Conservation (phyloP, 177 flowering plant species). For the Vitis hybrid region DNA sequence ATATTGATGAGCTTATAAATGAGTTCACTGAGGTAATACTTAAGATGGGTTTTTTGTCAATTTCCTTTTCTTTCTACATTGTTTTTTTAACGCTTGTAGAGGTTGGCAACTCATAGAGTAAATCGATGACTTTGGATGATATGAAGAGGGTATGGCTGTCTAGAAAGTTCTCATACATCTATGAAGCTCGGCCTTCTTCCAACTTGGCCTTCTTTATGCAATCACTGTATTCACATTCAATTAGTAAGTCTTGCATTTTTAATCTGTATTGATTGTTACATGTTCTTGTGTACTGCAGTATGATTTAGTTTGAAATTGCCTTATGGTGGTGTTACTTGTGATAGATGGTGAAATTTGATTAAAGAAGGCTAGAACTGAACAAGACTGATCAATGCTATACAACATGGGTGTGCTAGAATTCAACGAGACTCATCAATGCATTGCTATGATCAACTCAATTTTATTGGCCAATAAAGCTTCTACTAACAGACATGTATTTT, state of each 20-base stretch:
- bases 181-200: conserved; percentile 65
- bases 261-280: neutral
- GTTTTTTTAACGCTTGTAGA: conserved; percentile 4
- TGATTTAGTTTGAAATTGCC: no score
- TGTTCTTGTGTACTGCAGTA: no score
- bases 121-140: conserved; percentile 53
- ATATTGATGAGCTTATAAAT: conserved; percentile 78
- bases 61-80: neutral
- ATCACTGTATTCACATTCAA: conserved; percentile 63
- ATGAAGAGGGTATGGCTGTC: conserved; percentile 78
- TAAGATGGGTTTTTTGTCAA: neutral
- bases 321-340: no score
- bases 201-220: conserved; percentile 79
- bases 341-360: no score
- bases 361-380: no score
- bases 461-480: no score
- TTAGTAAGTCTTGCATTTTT: conserved; percentile 38
- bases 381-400: no score
- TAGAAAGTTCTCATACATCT: conserved; percentile 74
- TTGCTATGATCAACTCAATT: no score
- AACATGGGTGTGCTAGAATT: no score
- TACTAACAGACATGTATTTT: no score
- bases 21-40: conserved; percentile 59
- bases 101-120: conserved; percentile 31
- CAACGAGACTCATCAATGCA: no score